phyloP scores from a whole-genome alignment of 1,284 basidiomycete species.

The Cutaneotrichosporon spelunceum region DNA sequence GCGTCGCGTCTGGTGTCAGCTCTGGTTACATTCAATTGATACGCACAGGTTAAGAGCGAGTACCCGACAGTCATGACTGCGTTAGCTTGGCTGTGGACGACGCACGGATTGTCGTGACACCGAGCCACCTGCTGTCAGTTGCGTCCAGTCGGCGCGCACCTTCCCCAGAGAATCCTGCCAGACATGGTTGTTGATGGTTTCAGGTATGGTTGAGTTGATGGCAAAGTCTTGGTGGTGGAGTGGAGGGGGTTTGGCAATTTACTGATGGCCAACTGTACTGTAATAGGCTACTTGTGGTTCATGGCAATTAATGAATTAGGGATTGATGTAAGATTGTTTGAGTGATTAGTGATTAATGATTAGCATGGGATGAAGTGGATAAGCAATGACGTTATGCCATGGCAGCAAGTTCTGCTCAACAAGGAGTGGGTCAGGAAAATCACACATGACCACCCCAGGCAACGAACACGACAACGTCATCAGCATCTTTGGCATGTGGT shows the following conservation, averaged over 20 bases:
- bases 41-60: constrained; percentile 16
- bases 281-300: too few relatives aligned
- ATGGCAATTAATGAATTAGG: too few relatives aligned
- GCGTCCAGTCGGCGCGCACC: constrained; percentile 15
- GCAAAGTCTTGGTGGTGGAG: not conserved
- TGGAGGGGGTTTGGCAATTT: not conserved
- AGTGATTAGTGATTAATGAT: too few relatives aligned
- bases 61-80: constrained; percentile 21
- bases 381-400: too few relatives aligned
- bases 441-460: too few relatives aligned
- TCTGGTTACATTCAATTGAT: too few relatives aligned
- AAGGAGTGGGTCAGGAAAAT: too few relatives aligned
- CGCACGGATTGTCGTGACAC: constrained; percentile 32
- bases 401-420: too few relatives aligned
- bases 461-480: too few relatives aligned
- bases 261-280: not conserved
- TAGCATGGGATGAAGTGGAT: too few relatives aligned
- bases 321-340: too few relatives aligned
- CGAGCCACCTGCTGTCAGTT: constrained; percentile 31
- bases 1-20: constrained; percentile 34
- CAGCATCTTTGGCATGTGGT: too few relatives aligned
- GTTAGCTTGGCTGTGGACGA: constrained; percentile 8
- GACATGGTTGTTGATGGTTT: constrained; percentile 17
- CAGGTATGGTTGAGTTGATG: not conserved
- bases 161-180: constrained; percentile 35